Conservation (phyloP, 2,329 filamentous ascomycete species). For the Coniella lustricola region DNA sequence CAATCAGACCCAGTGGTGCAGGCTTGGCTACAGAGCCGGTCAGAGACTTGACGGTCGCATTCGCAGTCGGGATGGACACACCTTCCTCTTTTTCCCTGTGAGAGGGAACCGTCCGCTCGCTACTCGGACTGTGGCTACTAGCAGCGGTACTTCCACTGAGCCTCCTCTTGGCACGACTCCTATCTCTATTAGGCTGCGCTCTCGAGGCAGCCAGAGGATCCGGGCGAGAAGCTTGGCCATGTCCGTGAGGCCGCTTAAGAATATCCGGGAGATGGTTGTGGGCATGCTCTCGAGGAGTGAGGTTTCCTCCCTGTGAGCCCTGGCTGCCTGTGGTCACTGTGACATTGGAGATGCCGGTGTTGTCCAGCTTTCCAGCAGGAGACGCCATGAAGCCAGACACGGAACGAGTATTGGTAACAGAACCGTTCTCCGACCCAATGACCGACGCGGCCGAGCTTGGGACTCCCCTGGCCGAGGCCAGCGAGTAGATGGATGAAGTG, state of each 20-base stretch:
- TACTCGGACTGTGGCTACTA: constrained; percentile 74
- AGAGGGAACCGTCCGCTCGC: constrained; percentile 49
- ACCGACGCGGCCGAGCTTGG: constrained; percentile 45
- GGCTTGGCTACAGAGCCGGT: constrained; percentile 40
- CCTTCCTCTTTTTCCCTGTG: constrained; percentile 54
- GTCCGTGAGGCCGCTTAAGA: constrained; percentile 32
- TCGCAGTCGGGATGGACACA: constrained; percentile 22
- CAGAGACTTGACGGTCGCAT: constrained; percentile 20
- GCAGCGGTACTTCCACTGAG: constrained; percentile 77
- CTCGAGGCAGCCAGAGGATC: constrained; percentile 26
- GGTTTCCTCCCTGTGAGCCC: constrained; percentile 35
- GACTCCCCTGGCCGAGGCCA: constrained; percentile 52
- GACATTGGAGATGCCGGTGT: constrained; percentile 43
- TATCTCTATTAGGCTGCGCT: constrained; percentile 46
- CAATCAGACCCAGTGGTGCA: constrained; percentile 63
- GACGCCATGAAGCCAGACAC: constrained; percentile 41
- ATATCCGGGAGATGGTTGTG: constrained; percentile 38
- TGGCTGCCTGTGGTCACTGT: constrained; percentile 45
- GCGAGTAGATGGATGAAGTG: constrained; percentile 65
- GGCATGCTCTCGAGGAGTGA: constrained; percentile 37
- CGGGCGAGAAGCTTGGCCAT: constrained; percentile 23
- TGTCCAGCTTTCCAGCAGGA: constrained; percentile 39
- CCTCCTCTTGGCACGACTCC: constrained; percentile 64
- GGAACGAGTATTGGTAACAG: constrained; percentile 31
- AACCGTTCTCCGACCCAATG: constrained; percentile 43